phyloP scores from a whole-genome alignment of 106 monocot genomes.

The Gastrodia elata region DNA sequence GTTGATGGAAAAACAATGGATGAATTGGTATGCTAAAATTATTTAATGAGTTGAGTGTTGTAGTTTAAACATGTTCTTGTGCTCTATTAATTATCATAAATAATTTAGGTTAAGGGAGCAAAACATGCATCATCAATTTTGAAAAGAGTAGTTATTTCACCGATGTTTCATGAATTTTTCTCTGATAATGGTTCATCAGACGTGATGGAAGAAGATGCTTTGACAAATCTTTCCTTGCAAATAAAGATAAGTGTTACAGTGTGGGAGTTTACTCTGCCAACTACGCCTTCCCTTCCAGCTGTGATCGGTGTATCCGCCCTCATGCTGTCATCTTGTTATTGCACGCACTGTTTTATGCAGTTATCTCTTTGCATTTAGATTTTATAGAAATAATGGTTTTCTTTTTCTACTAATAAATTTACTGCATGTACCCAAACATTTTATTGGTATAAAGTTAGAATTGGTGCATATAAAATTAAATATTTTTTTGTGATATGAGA shows the following conservation, averaged over 20 bases:
- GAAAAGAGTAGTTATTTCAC: constrained; percentile 47
- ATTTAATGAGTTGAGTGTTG: constrained; percentile 1
- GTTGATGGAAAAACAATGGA: constrained; percentile 50
- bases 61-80: not conserved
- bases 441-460: not conserved
- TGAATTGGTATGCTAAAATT: constrained; percentile 49
- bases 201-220: constrained; percentile 90
- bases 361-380: not conserved
- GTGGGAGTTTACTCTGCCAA: constrained; percentile 92
- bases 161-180: constrained; percentile 48
- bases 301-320: constrained; percentile 96
- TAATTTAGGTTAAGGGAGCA: constrained; percentile 51
- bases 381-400: not conserved
- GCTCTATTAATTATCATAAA: constrained; percentile 10
- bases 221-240: constrained; percentile 41
- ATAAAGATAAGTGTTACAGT: constrained; percentile 75
- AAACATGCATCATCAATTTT: constrained; percentile 54
- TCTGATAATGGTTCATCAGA: constrained; percentile 44
- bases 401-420: not conserved
- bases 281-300: constrained; percentile 91
- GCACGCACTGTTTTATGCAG: not conserved
- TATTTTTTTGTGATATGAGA: not conserved
- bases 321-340: constrained; percentile 7
- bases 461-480: not conserved
- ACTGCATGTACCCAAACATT: not conserved